Base-by-base conservation (phyloP, 306 rosid species). In the Vachellia pachyceras region DNA sequence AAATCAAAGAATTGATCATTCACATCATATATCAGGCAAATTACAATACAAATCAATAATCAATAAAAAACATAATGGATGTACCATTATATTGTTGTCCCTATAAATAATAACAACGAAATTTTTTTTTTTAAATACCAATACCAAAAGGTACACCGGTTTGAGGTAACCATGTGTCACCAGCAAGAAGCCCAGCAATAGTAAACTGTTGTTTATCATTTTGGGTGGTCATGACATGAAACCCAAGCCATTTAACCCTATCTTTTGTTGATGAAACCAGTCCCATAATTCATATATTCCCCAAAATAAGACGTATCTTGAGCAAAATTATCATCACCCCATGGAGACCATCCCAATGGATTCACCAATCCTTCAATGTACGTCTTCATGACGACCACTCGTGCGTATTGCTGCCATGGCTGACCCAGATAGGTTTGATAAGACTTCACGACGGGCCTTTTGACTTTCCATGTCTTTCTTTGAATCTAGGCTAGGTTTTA, bases 131-230 rank as follows among this genome's bases (percentile, higher is more conserved):
- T 81, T 58, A 58, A 29, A 61, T 12, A 23, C 88, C 92, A 20
- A 84, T 40, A 10, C 77, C 79, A 81, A 89, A 95, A 3, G 97
- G 98, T 49, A 95, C 92, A 1, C 97, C 97, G 12, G 97, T 82
- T 69, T 84, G 57, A 10, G 97, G 97, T 75, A 95, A 67, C 98
- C 98, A 95, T 0, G 94, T 80, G 25, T 66, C 83, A 0, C 98
- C 97, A 6, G 95, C 90, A 22, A 92, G 84, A 55, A 95, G 92
- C 50, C 44, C 86, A 15, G 65, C 58, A 3, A 85, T 97, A 1
- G 91, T 88, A 52, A 90, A 95, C 6, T 15, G 81, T 0, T 87
- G 61, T 3, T 97, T 95, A 36, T 84, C 89, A 39, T 35, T 65
- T 58, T 90, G 74, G 80, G 77, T 89, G 87, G 1, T 5, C 73